Conservation (phyloP, 2,329 filamentous ascomycete genomes). For the Chrysosporium keratinophilum region DNA sequence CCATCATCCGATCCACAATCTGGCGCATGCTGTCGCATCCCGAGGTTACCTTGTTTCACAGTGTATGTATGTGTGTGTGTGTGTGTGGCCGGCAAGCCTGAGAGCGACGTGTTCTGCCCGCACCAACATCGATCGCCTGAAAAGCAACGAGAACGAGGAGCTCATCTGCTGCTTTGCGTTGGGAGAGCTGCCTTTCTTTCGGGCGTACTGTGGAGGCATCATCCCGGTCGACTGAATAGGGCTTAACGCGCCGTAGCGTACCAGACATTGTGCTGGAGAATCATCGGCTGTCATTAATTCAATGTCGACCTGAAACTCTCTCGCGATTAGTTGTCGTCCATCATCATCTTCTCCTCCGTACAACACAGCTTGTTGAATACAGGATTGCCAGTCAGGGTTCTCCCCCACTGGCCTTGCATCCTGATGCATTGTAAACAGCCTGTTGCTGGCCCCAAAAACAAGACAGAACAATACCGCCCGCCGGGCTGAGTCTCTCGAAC, state of each 20-base stretch:
- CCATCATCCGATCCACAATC: conserved; percentile 1
- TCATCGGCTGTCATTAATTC: conserved; percentile 5
- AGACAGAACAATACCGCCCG: not conserved
- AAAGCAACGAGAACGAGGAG: not conserved
- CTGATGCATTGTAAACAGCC: conserved; percentile 8
- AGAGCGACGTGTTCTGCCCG: not conserved
- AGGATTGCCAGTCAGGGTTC: not conserved
- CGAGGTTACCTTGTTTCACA: conserved; percentile 14
- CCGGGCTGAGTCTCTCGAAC: not conserved
- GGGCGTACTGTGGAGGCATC: not conserved
- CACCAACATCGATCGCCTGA: no score
- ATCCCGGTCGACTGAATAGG: conserved; percentile 8
- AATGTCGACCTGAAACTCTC: not conserved
- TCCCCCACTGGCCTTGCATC: not conserved
- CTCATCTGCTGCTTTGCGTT: not conserved
- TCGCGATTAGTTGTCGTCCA: not conserved
- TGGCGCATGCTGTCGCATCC: conserved; percentile 7
- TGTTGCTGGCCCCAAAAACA: conserved; percentile 3
- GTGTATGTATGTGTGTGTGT: not conserved
- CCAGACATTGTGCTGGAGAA: conserved; percentile 6
- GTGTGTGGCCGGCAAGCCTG: not conserved
- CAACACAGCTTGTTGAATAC: not conserved
- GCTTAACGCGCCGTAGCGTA: conserved; percentile 11
- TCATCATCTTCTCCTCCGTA: not conserved
- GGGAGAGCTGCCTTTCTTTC: not conserved